Conservation (phyloP, 2,329 filamentous ascomycete genomes). For the Pseudogymnoascus sp. region DNA sequence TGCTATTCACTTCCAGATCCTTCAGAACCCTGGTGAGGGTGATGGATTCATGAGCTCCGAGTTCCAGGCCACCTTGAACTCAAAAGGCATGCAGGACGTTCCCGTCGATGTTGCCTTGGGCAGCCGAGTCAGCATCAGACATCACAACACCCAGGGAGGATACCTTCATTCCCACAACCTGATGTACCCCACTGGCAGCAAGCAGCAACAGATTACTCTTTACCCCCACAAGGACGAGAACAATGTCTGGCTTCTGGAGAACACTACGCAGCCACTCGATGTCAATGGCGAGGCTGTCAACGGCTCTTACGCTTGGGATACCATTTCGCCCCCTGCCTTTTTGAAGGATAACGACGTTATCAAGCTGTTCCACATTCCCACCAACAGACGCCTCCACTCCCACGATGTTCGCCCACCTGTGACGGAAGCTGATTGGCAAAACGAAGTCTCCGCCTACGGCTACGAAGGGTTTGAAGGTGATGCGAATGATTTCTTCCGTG, state of each 20-base stretch:
- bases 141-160: conserved; percentile 95
- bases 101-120: conserved; percentile 87
- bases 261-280: conserved; percentile 84
- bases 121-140: conserved; percentile 76
- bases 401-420: conserved; percentile 87
- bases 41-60: conserved; percentile 99
- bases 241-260: conserved; percentile 90
- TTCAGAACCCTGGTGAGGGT: conserved; percentile 90
- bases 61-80: conserved; percentile 95
- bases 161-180: conserved; percentile 94
- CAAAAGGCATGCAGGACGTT: conserved; percentile 91
- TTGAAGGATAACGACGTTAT: conserved; percentile 75
- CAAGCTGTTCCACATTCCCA: conserved; percentile 74
- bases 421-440: conserved; percentile 86
- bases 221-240: conserved; percentile 99
- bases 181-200: conserved; percentile 96
- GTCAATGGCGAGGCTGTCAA: conserved; percentile 68
- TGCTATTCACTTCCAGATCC: conserved; percentile 87
- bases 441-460: conserved; percentile 92
- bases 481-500: conserved; percentile 89
- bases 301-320: conserved; percentile 79
- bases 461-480: conserved; percentile 96
- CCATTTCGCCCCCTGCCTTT: conserved; percentile 52
- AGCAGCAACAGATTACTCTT: conserved; percentile 96
- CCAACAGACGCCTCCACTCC: conserved; percentile 85